These are phyloP conservation scores for Maudiozyma saulgeensis DNA, from an alignment of 805 yeast species.

Conservation along the genomic window DNA sequence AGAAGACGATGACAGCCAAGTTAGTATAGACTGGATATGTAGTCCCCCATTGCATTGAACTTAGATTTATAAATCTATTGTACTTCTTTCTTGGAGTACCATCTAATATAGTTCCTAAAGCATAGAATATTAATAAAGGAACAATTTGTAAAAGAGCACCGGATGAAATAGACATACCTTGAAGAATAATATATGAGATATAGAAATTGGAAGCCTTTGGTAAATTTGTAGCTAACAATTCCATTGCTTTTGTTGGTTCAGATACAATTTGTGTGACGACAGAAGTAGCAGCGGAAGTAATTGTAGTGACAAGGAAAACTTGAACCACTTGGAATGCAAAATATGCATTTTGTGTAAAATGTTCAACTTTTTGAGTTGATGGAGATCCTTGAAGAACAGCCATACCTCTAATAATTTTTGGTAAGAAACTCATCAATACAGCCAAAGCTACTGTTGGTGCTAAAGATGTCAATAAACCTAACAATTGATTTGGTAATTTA, in stretches of 20 bases:
- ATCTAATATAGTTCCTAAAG: slow-evolving; percentile 49
- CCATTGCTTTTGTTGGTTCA: slow-evolving; percentile 50
- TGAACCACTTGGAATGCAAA: slow-evolving; percentile 65
- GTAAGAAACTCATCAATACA: slow-evolving; percentile 55
- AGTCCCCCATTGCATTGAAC: slow-evolving; percentile 61
- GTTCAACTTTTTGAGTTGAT: slow-evolving; percentile 48
- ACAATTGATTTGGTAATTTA: slow-evolving; percentile 41
- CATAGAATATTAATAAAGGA: slow-evolving; percentile 48
- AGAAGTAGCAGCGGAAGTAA: slow-evolving; percentile 63
- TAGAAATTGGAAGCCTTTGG: slow-evolving; percentile 70
- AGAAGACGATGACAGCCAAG: slow-evolving; percentile 56
- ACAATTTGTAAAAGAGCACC: slow-evolving; percentile 57
- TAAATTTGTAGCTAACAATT: slow-evolving; percentile 51
- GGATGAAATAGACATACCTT: slow-evolving; percentile 58
- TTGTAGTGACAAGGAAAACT: slow-evolving; percentile 59
- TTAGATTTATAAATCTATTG: slow-evolving; percentile 46
- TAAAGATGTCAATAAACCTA: slow-evolving; percentile 60
- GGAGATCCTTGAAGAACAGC: slow-evolving; percentile 52
- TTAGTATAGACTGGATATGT: slow-evolving; percentile 67
- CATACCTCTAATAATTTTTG: slow-evolving; percentile 54
- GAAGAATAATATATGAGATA: slow-evolving; percentile 57
- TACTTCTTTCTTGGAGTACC: slow-evolving; percentile 59
- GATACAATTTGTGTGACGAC: slow-evolving; percentile 53
- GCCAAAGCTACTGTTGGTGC: slow-evolving; percentile 61
- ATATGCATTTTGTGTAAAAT: slow-evolving; percentile 56